Conservation (phyloP, 805 yeast species). For the Spathaspora boniae region DNA sequence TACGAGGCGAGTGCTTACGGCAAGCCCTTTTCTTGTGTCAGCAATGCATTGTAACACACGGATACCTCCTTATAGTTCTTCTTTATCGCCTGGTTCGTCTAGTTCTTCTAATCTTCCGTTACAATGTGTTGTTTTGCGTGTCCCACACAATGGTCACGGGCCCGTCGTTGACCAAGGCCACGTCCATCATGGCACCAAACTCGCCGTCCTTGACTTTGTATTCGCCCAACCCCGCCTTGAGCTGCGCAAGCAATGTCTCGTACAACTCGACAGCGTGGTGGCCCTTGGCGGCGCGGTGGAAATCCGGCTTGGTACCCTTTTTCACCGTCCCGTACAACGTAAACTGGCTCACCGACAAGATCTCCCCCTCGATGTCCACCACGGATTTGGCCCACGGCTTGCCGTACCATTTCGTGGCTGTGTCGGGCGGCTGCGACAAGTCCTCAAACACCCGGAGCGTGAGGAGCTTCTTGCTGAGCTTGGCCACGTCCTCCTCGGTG, state of each 20-base stretch:
- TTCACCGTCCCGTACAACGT: slow-evolving; percentile 81
- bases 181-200: slow-evolving; percentile 98
- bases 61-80: neutral
- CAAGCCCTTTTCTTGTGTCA: slow-evolving; percentile 48
- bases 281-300: slow-evolving; percentile 89
- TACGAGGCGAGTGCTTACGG: slow-evolving; percentile 50
- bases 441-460: slow-evolving; percentile 74
- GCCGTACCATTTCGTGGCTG: slow-evolving; percentile 44
- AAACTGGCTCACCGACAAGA: slow-evolving; percentile 88
- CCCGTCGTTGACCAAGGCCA: slow-evolving; percentile 82
- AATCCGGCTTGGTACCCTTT: slow-evolving; percentile 94
- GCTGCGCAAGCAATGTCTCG: slow-evolving; percentile 46
- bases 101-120: slow-evolving; percentile 1
- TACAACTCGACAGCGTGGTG: slow-evolving; percentile 48
- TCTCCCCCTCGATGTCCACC: slow-evolving; percentile 61
- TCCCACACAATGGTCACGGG: slow-evolving; percentile 88
- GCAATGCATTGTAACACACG: slow-evolving; percentile 13
- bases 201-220: slow-evolving; percentile 76
- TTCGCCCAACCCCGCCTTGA: slow-evolving; percentile 49
- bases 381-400: slow-evolving; percentile 72
- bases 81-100: neutral
- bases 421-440: slow-evolving; percentile 41
- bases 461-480: slow-evolving; percentile 63
- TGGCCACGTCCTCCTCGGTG: slow-evolving; percentile 66
- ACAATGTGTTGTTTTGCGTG: slow-evolving; percentile 41